These are phyloP conservation scores for Sugiyamaella xylanicola DNA, from an alignment of 1,139 yeast genomes.

Conservation along the genomic window DNA sequence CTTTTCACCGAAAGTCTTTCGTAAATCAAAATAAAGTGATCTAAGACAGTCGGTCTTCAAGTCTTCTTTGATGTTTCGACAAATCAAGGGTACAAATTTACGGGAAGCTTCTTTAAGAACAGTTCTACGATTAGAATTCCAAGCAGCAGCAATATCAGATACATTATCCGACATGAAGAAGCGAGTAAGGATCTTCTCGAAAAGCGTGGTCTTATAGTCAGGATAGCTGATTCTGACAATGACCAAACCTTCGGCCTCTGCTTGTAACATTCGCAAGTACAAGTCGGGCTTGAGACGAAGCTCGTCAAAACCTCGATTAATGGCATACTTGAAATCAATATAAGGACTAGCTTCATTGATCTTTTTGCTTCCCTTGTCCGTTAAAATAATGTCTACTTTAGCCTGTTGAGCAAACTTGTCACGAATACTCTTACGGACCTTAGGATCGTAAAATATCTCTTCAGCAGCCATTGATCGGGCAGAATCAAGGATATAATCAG, in stretches of 20 bases:
- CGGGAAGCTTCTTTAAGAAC: constrained; percentile 70
- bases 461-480: constrained; percentile 76
- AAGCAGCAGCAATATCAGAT: constrained; percentile 72
- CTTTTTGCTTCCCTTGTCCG: constrained; percentile 83
- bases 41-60: constrained; percentile 78
- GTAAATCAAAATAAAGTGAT: constrained; percentile 65
- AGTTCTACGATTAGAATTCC: constrained; percentile 77
- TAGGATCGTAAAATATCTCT: constrained; percentile 80
- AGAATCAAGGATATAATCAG: constrained; percentile 68
- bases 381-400: constrained; percentile 69
- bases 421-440: constrained; percentile 75
- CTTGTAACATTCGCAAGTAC: constrained; percentile 86
- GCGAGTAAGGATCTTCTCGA: constrained; percentile 55
- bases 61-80: constrained; percentile 80
- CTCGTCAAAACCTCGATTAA: constrained; percentile 74
- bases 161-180: constrained; percentile 80
- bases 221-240: constrained; percentile 49
- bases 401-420: constrained; percentile 67
- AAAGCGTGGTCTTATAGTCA: constrained; percentile 47
- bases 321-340: constrained; percentile 89
- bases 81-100: constrained; percentile 65
- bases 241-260: constrained; percentile 68
- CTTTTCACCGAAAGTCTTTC: constrained; percentile 66
- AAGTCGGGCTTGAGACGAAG: constrained; percentile 75
- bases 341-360: constrained; percentile 82